Conservation (phyloP, 1,139 yeast species). For the Nadsonia starkeyi-henricii region DNA sequence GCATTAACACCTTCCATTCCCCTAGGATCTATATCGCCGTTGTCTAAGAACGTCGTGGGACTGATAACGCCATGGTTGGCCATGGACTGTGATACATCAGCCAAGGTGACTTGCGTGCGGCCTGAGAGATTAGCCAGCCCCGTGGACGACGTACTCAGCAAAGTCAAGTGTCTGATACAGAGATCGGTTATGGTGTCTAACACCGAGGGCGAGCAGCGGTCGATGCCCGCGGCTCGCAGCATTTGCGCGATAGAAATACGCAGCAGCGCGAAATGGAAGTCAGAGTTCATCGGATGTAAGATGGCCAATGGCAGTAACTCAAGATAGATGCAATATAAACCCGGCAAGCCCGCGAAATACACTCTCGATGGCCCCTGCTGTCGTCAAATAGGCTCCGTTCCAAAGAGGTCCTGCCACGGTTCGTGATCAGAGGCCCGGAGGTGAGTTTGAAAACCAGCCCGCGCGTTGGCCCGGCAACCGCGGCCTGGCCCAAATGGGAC, state of each 20-base stretch:
- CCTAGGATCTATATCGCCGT: constrained; percentile 22
- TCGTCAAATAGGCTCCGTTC: too few species aligned
- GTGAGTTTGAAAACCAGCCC: too few species aligned
- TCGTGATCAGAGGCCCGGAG: too few species aligned
- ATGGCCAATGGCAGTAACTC: not conserved
- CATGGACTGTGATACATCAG: constrained; percentile 51
- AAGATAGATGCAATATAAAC: too few species aligned
- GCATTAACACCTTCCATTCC: constrained; percentile 27
- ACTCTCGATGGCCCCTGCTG: too few species aligned
- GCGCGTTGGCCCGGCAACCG: too few species aligned
- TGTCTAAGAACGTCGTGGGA: constrained; percentile 30
- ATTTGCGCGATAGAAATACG: constrained; percentile 55
- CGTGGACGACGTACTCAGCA: constrained; percentile 32
- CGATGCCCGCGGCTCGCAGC: constrained; percentile 59
- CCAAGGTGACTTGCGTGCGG: constrained; percentile 31
- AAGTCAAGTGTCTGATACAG: constrained; percentile 39
- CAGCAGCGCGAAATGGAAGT: constrained; percentile 44
- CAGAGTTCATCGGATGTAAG: constrained; percentile 22
- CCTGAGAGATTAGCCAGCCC: constrained; percentile 29
- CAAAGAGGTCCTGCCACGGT: too few species aligned
- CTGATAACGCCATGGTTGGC: constrained; percentile 39
- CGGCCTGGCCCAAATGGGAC: too few species aligned
- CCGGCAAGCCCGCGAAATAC: too few species aligned
- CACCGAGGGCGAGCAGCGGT: constrained; percentile 47
- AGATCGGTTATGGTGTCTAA: constrained; percentile 52